Conservation (phyloP, 192 early-diverging fungal genomes). For the Entomortierella beljakovae region DNA sequence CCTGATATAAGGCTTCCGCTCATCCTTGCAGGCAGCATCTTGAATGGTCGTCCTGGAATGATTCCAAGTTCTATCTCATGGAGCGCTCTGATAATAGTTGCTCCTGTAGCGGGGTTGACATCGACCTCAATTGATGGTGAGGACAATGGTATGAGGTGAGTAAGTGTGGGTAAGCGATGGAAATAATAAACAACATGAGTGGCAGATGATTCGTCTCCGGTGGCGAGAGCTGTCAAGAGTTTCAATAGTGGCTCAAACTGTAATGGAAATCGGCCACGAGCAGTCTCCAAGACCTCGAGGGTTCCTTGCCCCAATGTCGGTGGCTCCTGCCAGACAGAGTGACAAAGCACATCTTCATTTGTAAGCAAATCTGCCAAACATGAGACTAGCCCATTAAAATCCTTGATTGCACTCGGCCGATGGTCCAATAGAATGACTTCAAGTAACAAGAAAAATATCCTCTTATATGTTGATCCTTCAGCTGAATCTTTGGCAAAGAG, state of each 20-base stretch:
- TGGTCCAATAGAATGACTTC: slow-evolving; percentile 34
- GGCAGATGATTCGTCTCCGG: slow-evolving; percentile 37
- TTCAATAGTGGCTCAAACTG: slow-evolving; percentile 39
- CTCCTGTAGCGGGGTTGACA: slow-evolving; percentile 11
- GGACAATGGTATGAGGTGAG: slow-evolving; percentile 24
- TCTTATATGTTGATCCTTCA: slow-evolving; percentile 25
- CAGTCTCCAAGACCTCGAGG: slow-evolving; percentile 31
- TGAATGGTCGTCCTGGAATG: slow-evolving; percentile 17
- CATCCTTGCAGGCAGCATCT: slow-evolving; percentile 37
- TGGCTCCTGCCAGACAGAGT: slow-evolving; percentile 26
- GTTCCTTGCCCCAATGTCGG: slow-evolving; percentile 31
- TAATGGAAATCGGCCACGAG: slow-evolving; percentile 48
- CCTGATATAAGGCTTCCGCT: slow-evolving; percentile 34
- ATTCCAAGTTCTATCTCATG: slow-evolving; percentile 37
- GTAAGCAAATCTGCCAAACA: slow-evolving; percentile 29
- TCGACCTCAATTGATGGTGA: slow-evolving; percentile 17
- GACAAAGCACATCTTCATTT: slow-evolving; percentile 25
- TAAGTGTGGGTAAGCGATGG: slow-evolving; percentile 27
- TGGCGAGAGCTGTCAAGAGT: slow-evolving; percentile 37
- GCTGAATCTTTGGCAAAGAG: slow-evolving; percentile 15
- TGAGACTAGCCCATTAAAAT: slow-evolving; percentile 32
- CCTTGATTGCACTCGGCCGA: slow-evolving; percentile 28
- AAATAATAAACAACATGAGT: slow-evolving; percentile 35
- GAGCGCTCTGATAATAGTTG: slow-evolving; percentile 20
- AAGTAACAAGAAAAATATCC: slow-evolving; percentile 28